Conservation (phyloP, 257 asterid species). For the Dorcoceras hygrometricum region DNA sequence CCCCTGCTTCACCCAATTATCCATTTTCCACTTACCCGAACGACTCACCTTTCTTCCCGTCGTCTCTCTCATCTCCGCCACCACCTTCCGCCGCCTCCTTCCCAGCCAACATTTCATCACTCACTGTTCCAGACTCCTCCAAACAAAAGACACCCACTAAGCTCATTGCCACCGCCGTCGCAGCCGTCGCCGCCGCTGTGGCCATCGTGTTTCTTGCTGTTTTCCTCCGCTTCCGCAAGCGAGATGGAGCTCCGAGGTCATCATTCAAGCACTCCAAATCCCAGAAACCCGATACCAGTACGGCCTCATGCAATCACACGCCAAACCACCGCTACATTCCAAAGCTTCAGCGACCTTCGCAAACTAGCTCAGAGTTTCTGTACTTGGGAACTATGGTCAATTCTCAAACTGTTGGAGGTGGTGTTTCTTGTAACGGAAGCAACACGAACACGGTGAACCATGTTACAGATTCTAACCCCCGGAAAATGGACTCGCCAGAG, state of each 20-base stretch:
- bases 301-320: background rate
- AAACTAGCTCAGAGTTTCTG: slow-evolving; percentile 32
- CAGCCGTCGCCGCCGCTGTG: slow-evolving; percentile 21
- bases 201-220: slow-evolving; percentile 16
- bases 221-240: slow-evolving; percentile 13
- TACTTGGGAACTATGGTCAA: slow-evolving; percentile 30
- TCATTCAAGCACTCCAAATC: background rate
- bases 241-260: background rate
- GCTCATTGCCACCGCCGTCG: slow-evolving; percentile 22
- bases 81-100: slow-evolving; percentile 19
- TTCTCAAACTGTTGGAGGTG: slow-evolving; percentile 17
- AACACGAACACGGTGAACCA: background rate
- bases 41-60: slow-evolving; percentile 14
- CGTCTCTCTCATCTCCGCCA: slow-evolving; percentile 13
- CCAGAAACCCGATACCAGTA: slow-evolving; percentile 7
- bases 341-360: slow-evolving; percentile 30
- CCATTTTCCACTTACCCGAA: slow-evolving; percentile 25
- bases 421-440: background rate
- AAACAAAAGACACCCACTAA: slow-evolving; percentile 20
- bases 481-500: slow-evolving; percentile 40
- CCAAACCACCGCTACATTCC: background rate
- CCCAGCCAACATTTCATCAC: slow-evolving; percentile 29
- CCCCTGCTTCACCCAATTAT: slow-evolving; percentile 4
- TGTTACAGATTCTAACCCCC: background rate
- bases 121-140: slow-evolving; percentile 15